phyloP scores from a whole-genome alignment of 345 rosid genomes.

The Eucalyptus tenuipes region DNA sequence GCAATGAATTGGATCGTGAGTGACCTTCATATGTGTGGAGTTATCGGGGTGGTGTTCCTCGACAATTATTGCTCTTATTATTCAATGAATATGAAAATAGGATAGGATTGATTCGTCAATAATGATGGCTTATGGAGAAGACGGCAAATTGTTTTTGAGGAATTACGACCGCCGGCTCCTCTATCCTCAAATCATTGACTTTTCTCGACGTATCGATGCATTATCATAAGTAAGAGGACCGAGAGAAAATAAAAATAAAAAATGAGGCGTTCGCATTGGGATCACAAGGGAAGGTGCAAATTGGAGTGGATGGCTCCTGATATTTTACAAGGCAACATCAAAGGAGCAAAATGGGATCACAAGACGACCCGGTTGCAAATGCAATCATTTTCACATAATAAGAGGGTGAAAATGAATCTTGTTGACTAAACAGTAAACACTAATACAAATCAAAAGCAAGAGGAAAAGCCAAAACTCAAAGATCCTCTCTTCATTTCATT shows the following conservation, averaged over 20 bases:
- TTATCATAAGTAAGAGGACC: not conserved
- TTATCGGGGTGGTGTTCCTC: not conserved
- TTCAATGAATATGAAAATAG: not conserved
- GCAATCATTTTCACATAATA: not conserved
- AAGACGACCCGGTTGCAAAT: not conserved
- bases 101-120: not conserved
- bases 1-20: not conserved
- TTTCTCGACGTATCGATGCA: rapidly evolving
- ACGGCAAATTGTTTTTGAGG: rapidly evolving
- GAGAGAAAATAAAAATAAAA: not conserved
- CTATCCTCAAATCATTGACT: not conserved
- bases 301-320: not conserved
- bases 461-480: not conserved
- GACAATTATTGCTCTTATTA: rapidly evolving
- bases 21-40: not conserved
- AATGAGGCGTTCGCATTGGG: not conserved
- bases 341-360: not conserved
- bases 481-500: not conserved
- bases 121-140: not conserved
- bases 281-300: not conserved
- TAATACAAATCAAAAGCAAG: not conserved
- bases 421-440: not conserved
- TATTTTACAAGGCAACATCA: not conserved
- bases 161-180: rapidly evolving
- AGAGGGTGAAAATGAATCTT: not conserved